phyloP scores from a whole-genome alignment of 352 stramenopile species.

The Globisporangium canariense region DNA sequence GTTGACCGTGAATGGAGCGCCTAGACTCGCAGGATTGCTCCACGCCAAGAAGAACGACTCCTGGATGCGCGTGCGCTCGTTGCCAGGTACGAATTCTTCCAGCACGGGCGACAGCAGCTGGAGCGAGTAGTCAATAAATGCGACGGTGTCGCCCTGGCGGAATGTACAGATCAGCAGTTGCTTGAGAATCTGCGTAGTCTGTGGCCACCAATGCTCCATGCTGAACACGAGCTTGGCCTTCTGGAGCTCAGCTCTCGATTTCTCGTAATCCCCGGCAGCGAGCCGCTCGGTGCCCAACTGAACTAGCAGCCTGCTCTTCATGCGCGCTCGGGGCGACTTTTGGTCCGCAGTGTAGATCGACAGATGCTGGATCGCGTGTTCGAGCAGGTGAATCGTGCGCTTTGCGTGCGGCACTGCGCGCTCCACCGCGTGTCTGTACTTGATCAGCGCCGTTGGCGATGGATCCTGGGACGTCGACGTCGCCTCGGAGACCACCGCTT shows the following conservation, averaged over 20 bases:
- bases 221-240: constrained; percentile 60
- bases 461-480: constrained; percentile 33
- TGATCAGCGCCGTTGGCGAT: constrained; percentile 51
- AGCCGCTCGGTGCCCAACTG: constrained; percentile 73
- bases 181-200: constrained; percentile 70
- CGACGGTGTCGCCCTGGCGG: constrained; percentile 63
- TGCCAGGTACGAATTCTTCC: constrained; percentile 58
- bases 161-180: constrained; percentile 74
- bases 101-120: constrained; percentile 74
- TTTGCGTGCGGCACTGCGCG: constrained; percentile 60
- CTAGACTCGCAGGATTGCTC: constrained; percentile 40
- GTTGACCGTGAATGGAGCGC: constrained; percentile 34
- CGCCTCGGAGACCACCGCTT: constrained; percentile 57
- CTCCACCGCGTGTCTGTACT: constrained; percentile 66
- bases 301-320: constrained; percentile 75
- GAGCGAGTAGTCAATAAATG: constrained; percentile 75
- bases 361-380: constrained; percentile 75
- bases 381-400: constrained; percentile 68
- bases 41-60: constrained; percentile 63
- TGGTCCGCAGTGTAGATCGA: constrained; percentile 62
- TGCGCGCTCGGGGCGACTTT: constrained; percentile 55
- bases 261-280: constrained; percentile 64
- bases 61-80: constrained; percentile 56
- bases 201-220: constrained; percentile 70
- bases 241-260: constrained; percentile 58